phyloP scores from a whole-genome alignment of 495 filamentous ascomycete genomes.

The Annulohypoxylon bovei region DNA sequence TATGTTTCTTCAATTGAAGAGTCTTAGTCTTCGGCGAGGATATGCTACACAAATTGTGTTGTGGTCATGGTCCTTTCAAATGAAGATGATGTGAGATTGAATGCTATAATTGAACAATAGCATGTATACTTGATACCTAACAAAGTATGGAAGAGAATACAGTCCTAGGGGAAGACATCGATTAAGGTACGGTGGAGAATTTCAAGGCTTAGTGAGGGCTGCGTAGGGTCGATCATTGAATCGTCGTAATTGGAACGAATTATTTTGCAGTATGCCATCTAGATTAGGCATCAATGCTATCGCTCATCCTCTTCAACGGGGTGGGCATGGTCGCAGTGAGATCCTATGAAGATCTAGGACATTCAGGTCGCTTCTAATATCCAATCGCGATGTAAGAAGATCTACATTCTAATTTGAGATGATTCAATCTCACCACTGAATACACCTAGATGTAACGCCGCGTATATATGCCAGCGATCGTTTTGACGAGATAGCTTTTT shows the following conservation, averaged over 20 bases:
- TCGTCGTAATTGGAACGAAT: constrained; percentile 1
- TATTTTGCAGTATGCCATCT: background rate
- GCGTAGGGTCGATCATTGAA: background rate
- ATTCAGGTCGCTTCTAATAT: background rate
- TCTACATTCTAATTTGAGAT: background rate
- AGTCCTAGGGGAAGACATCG: background rate
- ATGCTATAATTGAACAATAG: too few relatives aligned
- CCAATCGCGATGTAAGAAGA: background rate
- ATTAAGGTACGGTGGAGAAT: background rate
- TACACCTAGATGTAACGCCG: background rate
- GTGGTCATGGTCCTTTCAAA: too few relatives aligned
- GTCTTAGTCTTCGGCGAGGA: too few relatives aligned
- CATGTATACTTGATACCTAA: background rate
- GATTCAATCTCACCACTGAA: background rate
- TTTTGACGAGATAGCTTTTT: background rate
- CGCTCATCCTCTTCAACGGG: background rate
- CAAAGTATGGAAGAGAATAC: background rate
- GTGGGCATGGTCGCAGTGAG: background rate
- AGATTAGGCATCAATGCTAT: background rate
- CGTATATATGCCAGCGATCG: background rate
- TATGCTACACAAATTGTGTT: too few relatives aligned
- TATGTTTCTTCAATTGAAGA: too few relatives aligned
- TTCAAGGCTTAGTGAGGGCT: background rate
- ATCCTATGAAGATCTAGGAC: background rate
- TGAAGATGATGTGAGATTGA: background rate